Evolutionary conservation across 2,329 filamentous ascomycete species (phyloP).

Genomic region (Cladophialophora psammophila): DNA sequence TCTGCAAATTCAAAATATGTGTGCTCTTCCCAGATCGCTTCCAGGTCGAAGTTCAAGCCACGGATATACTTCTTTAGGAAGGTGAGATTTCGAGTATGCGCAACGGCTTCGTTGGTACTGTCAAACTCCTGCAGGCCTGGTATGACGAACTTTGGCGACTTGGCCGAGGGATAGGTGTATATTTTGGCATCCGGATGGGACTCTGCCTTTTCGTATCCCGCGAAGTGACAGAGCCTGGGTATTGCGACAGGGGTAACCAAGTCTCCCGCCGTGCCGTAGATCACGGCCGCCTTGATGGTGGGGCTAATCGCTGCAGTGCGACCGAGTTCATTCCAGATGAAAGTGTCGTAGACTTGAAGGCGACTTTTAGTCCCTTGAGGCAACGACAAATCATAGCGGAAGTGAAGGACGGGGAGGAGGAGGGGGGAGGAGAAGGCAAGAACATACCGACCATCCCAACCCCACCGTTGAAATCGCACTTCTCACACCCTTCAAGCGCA

Average conservation of each 20-base stretch:
- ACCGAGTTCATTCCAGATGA: conserved; percentile 24
- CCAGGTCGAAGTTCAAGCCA: conserved; percentile 76
- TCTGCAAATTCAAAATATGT: conserved; percentile 74
- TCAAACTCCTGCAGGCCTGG: conserved; percentile 62
- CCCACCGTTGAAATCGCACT: conserved; percentile 42
- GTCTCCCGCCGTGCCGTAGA: conserved; percentile 43
- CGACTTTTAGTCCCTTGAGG: not conserved
- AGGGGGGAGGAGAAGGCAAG: not conserved
- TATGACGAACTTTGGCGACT: conserved; percentile 55
- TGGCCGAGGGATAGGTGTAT: conserved; percentile 57
- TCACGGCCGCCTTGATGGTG: conserved; percentile 45
- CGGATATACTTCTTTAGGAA: conserved; percentile 70
- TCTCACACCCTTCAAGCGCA: conserved; percentile 37
- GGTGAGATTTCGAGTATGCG: conserved; percentile 70
- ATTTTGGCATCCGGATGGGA: conserved; percentile 36
- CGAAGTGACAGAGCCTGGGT: conserved; percentile 44
- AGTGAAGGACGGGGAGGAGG: too few relatives aligned
- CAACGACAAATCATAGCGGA: not conserved
- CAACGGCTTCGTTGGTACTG: conserved; percentile 63
- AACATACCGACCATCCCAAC: conserved; percentile 46
- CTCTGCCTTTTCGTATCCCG: conserved; percentile 34
- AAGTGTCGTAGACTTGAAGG: conserved; percentile 38
- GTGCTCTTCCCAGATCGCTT: conserved; percentile 81
- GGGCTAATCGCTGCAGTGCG: conserved; percentile 36
- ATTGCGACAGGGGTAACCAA: conserved; percentile 25